Conservation (phyloP, 2,329 filamentous ascomycete species). For the Diaporthe nobilis region DNA sequence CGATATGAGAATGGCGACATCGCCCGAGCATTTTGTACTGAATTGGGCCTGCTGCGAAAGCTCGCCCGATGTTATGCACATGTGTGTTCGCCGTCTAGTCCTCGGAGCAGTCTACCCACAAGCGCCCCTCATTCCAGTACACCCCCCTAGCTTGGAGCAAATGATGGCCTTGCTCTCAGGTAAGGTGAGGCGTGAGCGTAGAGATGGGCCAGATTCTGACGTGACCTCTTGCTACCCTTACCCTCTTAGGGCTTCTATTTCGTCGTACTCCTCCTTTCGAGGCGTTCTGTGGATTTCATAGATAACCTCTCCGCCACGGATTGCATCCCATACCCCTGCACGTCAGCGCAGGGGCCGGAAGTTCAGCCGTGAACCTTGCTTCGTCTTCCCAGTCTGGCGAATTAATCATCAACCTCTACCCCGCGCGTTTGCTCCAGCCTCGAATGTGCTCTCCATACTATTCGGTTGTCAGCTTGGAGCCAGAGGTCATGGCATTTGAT, state of each 20-base stretch:
- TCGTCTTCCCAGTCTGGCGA: neutral
- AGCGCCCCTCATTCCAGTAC: neutral
- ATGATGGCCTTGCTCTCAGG: neutral
- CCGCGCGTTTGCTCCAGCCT: slow-evolving; percentile 6
- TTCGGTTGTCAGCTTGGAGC: neutral
- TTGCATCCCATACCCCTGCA: neutral
- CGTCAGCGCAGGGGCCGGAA: neutral
- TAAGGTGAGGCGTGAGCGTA: too few species aligned
- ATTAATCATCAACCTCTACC: neutral
- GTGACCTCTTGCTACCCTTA: neutral
- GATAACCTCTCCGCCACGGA: neutral
- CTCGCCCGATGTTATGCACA: neutral
- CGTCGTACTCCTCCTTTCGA: neutral
- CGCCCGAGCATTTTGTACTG: neutral
- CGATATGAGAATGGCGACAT: neutral
- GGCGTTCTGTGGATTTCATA: neutral
- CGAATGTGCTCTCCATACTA: slow-evolving; percentile 1
- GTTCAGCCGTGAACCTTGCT: neutral
- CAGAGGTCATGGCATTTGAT: too few species aligned
- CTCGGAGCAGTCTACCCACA: neutral
- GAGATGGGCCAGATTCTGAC: too few species aligned
- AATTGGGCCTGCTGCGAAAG: neutral
- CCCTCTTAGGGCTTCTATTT: neutral
- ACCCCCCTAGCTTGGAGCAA: too few species aligned
- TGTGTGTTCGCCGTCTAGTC: neutral